Base-by-base conservation (phyloP, 495 filamentous ascomycete species). In the Astrothelium subdiscretum region DNA sequence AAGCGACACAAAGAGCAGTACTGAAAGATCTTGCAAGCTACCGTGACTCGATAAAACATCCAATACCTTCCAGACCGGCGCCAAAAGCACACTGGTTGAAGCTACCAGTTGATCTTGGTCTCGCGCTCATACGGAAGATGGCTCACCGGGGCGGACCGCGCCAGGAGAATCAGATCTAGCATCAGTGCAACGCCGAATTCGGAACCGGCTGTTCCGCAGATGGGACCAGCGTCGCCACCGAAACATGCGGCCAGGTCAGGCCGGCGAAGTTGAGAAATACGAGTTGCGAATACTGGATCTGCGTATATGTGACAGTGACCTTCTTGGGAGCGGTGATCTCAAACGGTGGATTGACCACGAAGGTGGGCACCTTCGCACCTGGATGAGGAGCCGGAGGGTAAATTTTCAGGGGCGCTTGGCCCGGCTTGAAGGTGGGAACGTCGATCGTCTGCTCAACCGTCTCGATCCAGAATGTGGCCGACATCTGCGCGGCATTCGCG, bases 241-340 rank as follows among this genome's bases (percentile, higher is more conserved):
- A 67, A 15, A 71, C 65, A 59, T 73, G 71, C 57, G 71, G 71
- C 71, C 71, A 73, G 35, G 59, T 68, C 63, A 71, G 54, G 43
- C 61, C 64, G 12, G 63, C 68, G 42, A 73, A 73, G 59, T 73
- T 70, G 20, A 73, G 65, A 13, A 62, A 44, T 44, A 73, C 71
- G 3, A 22, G 59, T 62, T 73, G 71, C n/a, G 71, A 71, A 43
- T 73, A 73, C 62, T 73, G 69, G 63, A 70, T 71, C 57, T 73
- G 64, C 11, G 64, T 66, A 24, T 32, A 65, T 31, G 20, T 57
- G 2, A 65, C 59, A 15, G 63, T 66, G 52, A 69, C 68, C 51
- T 42, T 70, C 52, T 29, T 69, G 31, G 64, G 67, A 32, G 18
- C 42, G 35, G 63, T 69, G 59, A 59, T 69, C 54, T 59, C 54